Conservation (phyloP, 164 flowering plant species). For the Annona cherimola region DNA sequence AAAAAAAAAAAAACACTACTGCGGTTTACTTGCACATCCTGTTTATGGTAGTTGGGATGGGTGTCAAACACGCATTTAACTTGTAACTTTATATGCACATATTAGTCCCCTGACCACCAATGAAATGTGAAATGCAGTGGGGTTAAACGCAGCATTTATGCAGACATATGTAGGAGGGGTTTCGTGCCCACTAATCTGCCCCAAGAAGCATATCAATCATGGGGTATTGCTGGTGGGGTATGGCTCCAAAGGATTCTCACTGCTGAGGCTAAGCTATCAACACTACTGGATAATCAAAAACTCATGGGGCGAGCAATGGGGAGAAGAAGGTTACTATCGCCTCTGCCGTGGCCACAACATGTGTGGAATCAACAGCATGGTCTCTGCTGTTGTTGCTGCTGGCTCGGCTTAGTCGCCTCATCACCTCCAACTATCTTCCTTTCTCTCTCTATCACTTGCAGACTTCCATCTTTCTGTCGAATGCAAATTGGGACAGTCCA, state of each 20-base stretch:
- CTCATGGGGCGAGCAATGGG: slow-evolving; percentile 83
- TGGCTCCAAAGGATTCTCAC: slow-evolving; percentile 58
- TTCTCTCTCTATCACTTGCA: too few relatives aligned
- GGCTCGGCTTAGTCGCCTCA: too few relatives aligned
- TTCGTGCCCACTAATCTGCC: slow-evolving; percentile 75
- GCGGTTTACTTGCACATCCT: too few relatives aligned
- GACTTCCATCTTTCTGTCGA: too few relatives aligned
- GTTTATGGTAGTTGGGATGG: too few relatives aligned
- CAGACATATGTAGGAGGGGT: slow-evolving; percentile 89
- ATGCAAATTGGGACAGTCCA: too few relatives aligned
- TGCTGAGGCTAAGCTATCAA: slow-evolving; percentile 46
- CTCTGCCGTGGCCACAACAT: slow-evolving; percentile 61
- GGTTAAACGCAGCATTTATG: slow-evolving; percentile 81
- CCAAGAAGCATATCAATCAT: slow-evolving; percentile 58
- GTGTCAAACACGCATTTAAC: too few relatives aligned
- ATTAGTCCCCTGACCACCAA: too few relatives aligned
- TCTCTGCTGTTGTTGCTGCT: slow-evolving; percentile 21
- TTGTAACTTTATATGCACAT: too few relatives aligned
- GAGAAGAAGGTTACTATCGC: slow-evolving; percentile 66
- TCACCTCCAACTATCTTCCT: too few relatives aligned
- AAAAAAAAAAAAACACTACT: too few relatives aligned
- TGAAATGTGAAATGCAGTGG: slow-evolving; percentile 40
- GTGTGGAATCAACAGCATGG: slow-evolving; percentile 78
- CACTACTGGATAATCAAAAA: slow-evolving; percentile 94
- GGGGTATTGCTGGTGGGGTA: slow-evolving; percentile 83